Evolutionary conservation across 768 basidiomycete species (phyloP).

Genomic region (Naganishia onofrii): DNA sequence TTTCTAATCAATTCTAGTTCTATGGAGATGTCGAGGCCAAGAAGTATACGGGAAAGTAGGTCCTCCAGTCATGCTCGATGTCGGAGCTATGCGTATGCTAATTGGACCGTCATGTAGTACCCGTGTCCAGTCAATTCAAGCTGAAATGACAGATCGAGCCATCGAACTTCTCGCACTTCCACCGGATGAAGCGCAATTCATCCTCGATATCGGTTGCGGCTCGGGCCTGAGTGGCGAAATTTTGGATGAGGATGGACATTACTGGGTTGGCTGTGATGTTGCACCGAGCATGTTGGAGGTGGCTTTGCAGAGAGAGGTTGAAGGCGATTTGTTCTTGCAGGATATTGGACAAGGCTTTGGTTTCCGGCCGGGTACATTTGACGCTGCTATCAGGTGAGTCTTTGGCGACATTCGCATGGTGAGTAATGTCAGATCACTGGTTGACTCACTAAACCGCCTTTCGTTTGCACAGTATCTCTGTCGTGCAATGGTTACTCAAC

Average conservation of each 20-base stretch:
- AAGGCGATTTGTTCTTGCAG: slow-evolving; percentile 92
- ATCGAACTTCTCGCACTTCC: slow-evolving; percentile 84
- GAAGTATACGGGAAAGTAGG: slow-evolving; percentile 94
- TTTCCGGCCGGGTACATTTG: slow-evolving; percentile 93
- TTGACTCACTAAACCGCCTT: slow-evolving; percentile 29
- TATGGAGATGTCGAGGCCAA: slow-evolving; percentile 93
- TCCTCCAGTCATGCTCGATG: slow-evolving; percentile 28
- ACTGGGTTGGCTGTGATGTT: slow-evolving; percentile 91
- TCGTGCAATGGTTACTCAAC: slow-evolving; percentile 97
- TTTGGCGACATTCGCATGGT: neutral
- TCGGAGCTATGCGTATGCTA: neutral
- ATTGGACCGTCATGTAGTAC: slow-evolving; percentile 58
- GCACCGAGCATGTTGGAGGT: slow-evolving; percentile 98
- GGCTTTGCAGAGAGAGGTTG: slow-evolving; percentile 88
- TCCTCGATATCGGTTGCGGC: slow-evolving; percentile 95
- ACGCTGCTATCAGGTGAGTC: slow-evolving; percentile 87
- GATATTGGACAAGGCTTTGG: slow-evolving; percentile 98
- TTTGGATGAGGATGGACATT: slow-evolving; percentile 85
- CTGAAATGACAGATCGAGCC: slow-evolving; percentile 94
- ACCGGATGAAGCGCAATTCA: slow-evolving; percentile 71
- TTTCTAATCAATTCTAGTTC: slow-evolving; percentile 61
- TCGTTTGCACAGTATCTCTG: slow-evolving; percentile 70
- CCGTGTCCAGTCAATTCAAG: slow-evolving; percentile 93
- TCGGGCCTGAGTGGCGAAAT: slow-evolving; percentile 96
- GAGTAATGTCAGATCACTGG: neutral